These are phyloP conservation scores for Ballota nigra DNA, from an alignment of 257 asterid species.

Conservation along the genomic window DNA sequence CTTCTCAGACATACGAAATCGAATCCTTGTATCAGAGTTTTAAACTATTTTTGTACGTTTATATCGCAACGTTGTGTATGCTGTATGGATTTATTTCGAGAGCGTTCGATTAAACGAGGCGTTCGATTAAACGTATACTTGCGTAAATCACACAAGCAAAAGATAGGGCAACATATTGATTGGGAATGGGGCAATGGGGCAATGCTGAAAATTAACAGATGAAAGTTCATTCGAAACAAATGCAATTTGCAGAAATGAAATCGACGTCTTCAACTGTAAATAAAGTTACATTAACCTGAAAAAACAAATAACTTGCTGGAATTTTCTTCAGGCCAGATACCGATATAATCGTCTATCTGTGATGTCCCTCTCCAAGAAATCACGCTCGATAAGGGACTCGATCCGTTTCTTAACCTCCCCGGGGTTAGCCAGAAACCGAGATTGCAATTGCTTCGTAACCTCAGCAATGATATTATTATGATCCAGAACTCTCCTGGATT, in stretches of 20 bases:
- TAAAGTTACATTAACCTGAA: background rate
- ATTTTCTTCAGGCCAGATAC: background rate
- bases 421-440: conserved; percentile 56
- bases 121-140: too few species aligned
- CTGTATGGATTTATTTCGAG: background rate
- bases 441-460: conserved; percentile 55
- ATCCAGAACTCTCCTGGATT: conserved; percentile 52
- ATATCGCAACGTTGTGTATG: background rate
- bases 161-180: background rate
- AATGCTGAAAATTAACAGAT: background rate
- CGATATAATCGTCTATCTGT: background rate
- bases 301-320: background rate
- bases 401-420: conserved; percentile 56
- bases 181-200: background rate
- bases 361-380: conserved; percentile 57
- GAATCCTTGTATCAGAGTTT: conserved; percentile 36
- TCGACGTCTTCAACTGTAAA: background rate
- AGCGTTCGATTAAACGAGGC: too few species aligned
- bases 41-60: conserved; percentile 2
- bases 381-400: conserved; percentile 59
- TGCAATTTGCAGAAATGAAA: background rate
- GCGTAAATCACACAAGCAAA: background rate
- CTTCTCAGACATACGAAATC: conserved; percentile 63
- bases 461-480: conserved; percentile 53
- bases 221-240: background rate